Base-by-base conservation (phyloP, 805 yeast genomes). In the Wickerhamomyces strasburgensis region DNA sequence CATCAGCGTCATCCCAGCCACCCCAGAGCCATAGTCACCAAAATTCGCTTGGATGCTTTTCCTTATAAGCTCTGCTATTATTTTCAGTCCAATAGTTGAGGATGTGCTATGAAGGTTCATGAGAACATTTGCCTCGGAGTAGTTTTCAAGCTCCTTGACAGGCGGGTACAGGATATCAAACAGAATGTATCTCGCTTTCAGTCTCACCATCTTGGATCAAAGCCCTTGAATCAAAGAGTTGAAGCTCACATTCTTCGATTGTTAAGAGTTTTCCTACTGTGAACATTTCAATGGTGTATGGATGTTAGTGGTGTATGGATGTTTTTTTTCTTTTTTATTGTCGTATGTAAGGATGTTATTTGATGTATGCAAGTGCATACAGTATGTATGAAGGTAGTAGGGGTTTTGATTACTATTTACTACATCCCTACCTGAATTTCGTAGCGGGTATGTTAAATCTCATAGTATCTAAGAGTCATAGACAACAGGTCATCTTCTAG, bases 171-270 rank as follows among this genome's bases (percentile, higher is more conserved):
- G 58, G 0, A 89, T 60, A 47, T 88, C 95, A 57, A 90, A 89
- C 4, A 88, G 67, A 10, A 89, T 68, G 51, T 90, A 89, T 48
- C 98, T 65, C 14, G 88, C 79, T 58, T 89, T 89, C 19, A 89
- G 67, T 52, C 98, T 74, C 13, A 89, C 98, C 98, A 89, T 89
- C 5, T n/a, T 33, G 14, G 18, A 19, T n/a, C n/a, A n/a, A n/a
- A n/a, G n/a, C n/a, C n/a, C n/a, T n/a, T n/a, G n/a, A n/a, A n/a
- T n/a, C n/a, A n/a, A n/a, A n/a, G n/a, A n/a, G n/a, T n/a, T n/a
- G n/a, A n/a, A n/a, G n/a, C n/a, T n/a, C n/a, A n/a, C n/a, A n/a
- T n/a, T n/a, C n/a, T n/a, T n/a, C n/a, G n/a, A n/a, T n/a, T n/a
- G n/a, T n/a, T n/a, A n/a, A n/a, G n/a, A n/a, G n/a, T n/a, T n/a